These are phyloP conservation scores for Nymphaea thermarum DNA, from an alignment of 164 flowering plant species.

Conservation along the genomic window DNA sequence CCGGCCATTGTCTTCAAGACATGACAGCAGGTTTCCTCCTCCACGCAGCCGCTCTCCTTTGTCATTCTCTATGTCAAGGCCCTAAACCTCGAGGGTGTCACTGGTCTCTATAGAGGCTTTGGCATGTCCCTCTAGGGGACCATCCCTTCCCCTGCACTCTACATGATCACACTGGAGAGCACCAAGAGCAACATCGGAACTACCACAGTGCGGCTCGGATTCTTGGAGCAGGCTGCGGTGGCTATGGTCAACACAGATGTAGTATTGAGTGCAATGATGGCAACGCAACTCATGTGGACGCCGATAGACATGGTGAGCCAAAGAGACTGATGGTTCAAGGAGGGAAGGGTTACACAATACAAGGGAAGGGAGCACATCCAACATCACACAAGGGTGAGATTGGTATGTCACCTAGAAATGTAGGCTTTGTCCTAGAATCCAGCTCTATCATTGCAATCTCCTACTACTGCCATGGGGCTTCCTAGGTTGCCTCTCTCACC, in stretches of 20 bases:
- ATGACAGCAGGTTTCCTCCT: conserved; percentile 37
- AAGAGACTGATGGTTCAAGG: conserved; percentile 65
- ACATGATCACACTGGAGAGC: conserved; percentile 66
- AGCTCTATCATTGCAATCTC: no score
- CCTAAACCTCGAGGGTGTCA: conserved; percentile 38
- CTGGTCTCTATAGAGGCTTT: conserved; percentile 62
- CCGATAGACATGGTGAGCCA: conserved; percentile 82
- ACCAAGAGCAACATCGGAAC: conserved; percentile 59
- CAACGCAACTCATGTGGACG: conserved; percentile 80
- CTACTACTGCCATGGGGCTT: no score
- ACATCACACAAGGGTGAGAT: no score
- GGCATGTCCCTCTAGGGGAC: conserved; percentile 71
- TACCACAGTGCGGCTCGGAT: conserved; percentile 35
- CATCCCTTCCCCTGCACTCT: conserved; percentile 68
- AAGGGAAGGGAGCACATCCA: conserved; percentile 30
- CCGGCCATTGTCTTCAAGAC: conserved; percentile 66
- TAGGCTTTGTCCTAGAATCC: no score
- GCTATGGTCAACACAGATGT: conserved; percentile 65
- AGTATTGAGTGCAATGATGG: conserved; percentile 60
- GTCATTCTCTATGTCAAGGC: conserved; percentile 24
- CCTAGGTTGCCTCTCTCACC: no score
- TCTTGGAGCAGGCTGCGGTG: conserved; percentile 40
- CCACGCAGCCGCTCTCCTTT: conserved; percentile 15
- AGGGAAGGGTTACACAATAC: conserved; percentile 18
- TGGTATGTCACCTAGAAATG: no score